Evolutionary conservation across 768 basidiomycete genomes (phyloP).

Genomic region (Collybiopsis confluens): DNA sequence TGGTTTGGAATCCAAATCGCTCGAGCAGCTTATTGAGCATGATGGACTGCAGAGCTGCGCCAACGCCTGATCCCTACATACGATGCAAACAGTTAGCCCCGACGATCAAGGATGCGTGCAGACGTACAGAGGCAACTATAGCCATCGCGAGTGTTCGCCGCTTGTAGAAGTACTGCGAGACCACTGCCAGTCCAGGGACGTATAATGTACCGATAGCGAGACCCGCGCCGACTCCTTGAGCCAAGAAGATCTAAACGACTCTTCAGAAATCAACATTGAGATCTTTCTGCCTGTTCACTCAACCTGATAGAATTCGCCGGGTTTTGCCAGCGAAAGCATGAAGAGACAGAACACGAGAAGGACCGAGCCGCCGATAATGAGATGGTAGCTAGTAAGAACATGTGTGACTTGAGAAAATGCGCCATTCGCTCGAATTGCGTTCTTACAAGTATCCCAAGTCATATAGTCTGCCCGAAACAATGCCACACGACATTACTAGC

Average conservation of each 20-base stretch:
- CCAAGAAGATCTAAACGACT: slow-evolving; percentile 8
- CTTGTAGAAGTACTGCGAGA: slow-evolving; percentile 41
- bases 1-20: slow-evolving; percentile 29
- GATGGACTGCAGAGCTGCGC: slow-evolving; percentile 45
- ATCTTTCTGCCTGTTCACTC: background rate
- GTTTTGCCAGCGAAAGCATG: slow-evolving; percentile 9
- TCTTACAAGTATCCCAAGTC: slow-evolving; percentile 10
- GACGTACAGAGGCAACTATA: slow-evolving; percentile 32
- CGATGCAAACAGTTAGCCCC: background rate
- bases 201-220: slow-evolving; percentile 49
- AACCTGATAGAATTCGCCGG: slow-evolving; percentile 9
- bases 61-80: slow-evolving; percentile 15
- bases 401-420: background rate
- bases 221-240: slow-evolving; percentile 45
- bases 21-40: slow-evolving; percentile 47
- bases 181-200: slow-evolving; percentile 42
- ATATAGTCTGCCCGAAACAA: slow-evolving; percentile 4
- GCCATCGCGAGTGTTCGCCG: slow-evolving; percentile 39
- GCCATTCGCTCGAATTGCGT: too few species aligned
- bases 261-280: background rate
- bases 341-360: slow-evolving; percentile 10
- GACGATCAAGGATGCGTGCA: background rate
- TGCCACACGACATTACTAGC: slow-evolving; percentile 6
- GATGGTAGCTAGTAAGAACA: background rate
- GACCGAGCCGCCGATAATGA: slow-evolving; percentile 9